Percentiles rank a stretch among this genome's conserved stretches.
phyloP scores from a whole-genome alignment of 371 early-diverging fungal species.

The Apophysomyces ossiformis region DNA sequence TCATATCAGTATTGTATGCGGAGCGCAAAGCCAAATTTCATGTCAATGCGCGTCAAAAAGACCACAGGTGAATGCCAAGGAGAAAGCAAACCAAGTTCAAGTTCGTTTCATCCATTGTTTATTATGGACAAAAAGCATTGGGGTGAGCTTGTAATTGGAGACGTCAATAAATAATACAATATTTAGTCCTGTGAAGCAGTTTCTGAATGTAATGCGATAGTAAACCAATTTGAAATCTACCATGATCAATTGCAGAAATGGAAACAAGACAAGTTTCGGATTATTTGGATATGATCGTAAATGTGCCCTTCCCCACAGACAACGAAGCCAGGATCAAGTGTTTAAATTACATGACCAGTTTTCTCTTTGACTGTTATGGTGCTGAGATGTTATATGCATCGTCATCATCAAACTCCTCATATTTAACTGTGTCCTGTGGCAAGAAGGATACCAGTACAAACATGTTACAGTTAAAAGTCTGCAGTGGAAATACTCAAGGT shows the following conservation, averaged over 20 bases:
- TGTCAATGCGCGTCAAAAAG: neutral
- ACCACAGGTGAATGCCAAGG: neutral
- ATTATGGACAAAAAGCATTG: neutral
- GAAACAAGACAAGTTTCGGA: neutral
- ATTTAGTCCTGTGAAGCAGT: neutral
- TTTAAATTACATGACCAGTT: too few species aligned
- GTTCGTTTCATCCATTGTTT: neutral
- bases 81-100: neutral
- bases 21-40: neutral
- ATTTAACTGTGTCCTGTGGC: too few species aligned
- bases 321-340: neutral
- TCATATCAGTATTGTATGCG: neutral
- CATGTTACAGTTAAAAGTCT: too few species aligned
- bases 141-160: neutral
- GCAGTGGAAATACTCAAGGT: too few species aligned
- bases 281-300: neutral
- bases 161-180: neutral
- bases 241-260: too few species aligned
- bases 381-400: too few species aligned
- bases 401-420: too few species aligned
- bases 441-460: too few species aligned
- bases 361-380: too few species aligned
- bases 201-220: neutral
- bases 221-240: neutral
- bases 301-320: neutral